phyloP scores from a whole-genome alignment of 1,284 basidiomycete genomes.

The Sporisorium iseilematis-ciliati region DNA sequence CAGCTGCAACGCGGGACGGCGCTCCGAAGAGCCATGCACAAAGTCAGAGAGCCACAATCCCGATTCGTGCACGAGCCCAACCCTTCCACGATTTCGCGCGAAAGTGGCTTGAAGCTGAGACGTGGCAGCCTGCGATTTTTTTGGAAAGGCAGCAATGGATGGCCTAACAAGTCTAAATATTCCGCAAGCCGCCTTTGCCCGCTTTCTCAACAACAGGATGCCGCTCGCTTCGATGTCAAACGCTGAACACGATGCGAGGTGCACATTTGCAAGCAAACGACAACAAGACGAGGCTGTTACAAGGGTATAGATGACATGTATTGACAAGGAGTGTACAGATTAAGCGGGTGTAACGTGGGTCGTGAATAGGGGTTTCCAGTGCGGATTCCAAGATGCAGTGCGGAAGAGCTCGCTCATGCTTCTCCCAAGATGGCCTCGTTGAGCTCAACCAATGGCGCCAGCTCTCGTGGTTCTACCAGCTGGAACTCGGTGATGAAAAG shows the following conservation, averaged over 20 bases:
- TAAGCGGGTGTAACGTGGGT: background rate
- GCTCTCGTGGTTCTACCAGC: constrained; percentile 95
- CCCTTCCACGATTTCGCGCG: too few relatives aligned
- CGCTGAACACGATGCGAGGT: too few relatives aligned
- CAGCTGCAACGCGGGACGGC: background rate
- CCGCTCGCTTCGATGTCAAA: too few relatives aligned
- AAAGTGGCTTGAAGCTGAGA: too few relatives aligned
- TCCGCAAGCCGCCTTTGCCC: too few relatives aligned
- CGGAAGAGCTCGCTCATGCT: constrained; percentile 13
- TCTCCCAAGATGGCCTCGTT: constrained; percentile 87
- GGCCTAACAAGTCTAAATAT: too few relatives aligned
- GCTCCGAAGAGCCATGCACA: background rate
- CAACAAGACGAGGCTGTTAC: background rate
- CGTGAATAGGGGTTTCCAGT: background rate
- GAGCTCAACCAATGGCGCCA: constrained; percentile 93
- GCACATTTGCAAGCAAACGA: too few relatives aligned
- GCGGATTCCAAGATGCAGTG: background rate
- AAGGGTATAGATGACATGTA: constrained; percentile 10
- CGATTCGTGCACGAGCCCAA: too few relatives aligned
- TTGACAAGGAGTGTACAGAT: constrained; percentile 7
- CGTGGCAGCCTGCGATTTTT: too few relatives aligned
- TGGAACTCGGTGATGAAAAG: constrained; percentile 98
- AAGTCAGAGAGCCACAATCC: too few relatives aligned
- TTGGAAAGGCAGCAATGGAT: too few relatives aligned
- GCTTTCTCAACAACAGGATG: too few relatives aligned